Evolutionary conservation across 2,329 filamentous ascomycete species (phyloP).

Genomic region (Torrubiella hemipterigena): DNA sequence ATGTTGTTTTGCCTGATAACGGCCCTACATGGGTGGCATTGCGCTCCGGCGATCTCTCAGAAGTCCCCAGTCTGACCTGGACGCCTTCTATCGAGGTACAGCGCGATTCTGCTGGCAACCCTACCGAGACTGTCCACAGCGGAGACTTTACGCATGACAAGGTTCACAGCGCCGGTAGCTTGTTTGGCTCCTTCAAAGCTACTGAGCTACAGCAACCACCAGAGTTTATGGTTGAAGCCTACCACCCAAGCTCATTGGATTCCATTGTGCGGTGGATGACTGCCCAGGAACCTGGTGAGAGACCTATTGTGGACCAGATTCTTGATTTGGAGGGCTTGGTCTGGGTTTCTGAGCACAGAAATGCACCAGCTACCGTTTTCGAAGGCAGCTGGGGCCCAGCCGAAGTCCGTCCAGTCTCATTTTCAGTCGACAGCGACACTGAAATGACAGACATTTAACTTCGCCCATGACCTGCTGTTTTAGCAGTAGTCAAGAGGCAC

Average conservation of each 20-base stretch:
- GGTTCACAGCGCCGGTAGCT: slow-evolving; percentile 19
- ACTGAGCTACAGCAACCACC: slow-evolving; percentile 53
- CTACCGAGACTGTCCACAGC: slow-evolving; percentile 24
- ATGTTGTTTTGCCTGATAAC: slow-evolving; percentile 88
- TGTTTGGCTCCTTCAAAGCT: slow-evolving; percentile 35
- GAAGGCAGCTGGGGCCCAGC: slow-evolving; percentile 92
- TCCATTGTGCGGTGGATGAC: slow-evolving; percentile 84
- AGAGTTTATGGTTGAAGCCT: slow-evolving; percentile 73
- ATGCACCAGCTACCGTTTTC: slow-evolving; percentile 85
- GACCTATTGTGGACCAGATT: slow-evolving; percentile 65
- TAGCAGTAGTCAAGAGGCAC: slow-evolving; percentile 2
- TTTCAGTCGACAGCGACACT: slow-evolving; percentile 31
- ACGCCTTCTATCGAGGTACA: slow-evolving; percentile 58
- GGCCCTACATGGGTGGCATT: slow-evolving; percentile 84
- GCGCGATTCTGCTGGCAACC: slow-evolving; percentile 56
- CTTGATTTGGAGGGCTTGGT: slow-evolving; percentile 60
- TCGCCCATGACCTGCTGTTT: slow-evolving; percentile 5
- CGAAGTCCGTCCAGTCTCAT: slow-evolving; percentile 29
- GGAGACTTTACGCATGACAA: slow-evolving; percentile 20
- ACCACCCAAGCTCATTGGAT: slow-evolving; percentile 66
- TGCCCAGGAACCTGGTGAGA: slow-evolving; percentile 55
- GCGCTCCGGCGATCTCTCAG: slow-evolving; percentile 77
- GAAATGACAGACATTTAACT: slow-evolving; percentile 48
- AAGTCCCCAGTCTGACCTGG: slow-evolving; percentile 79
- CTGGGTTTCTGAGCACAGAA: slow-evolving; percentile 68